A percentile compares a stretch with the other conserved stretches of the same genome.
These are phyloP conservation scores for Claviceps capensis DNA, from an alignment of 2,329 filamentous ascomycete genomes.

Conservation along the genomic window DNA sequence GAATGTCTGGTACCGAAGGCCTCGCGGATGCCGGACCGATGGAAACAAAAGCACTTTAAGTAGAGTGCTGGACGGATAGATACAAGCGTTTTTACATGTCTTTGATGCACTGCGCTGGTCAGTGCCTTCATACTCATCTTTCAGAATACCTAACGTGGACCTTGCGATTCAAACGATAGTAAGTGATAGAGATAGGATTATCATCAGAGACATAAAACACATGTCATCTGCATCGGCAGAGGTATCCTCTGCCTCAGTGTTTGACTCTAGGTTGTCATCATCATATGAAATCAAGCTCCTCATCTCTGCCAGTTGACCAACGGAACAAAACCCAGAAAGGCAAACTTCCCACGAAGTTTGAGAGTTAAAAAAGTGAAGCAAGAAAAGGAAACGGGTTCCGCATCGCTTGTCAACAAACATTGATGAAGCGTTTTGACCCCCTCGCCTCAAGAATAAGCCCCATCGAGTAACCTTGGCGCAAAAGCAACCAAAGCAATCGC, in stretches of 20 bases:
- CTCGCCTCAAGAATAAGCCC: constrained; percentile 99
- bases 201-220: constrained; percentile 18
- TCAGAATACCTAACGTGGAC: no score
- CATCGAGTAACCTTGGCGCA: constrained; percentile 85
- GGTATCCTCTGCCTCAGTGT: constrained; percentile 55
- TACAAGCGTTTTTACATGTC: no score
- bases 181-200: background rate
- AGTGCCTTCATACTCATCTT: no score
- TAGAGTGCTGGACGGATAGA: no score
- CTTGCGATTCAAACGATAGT: background rate
- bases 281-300: constrained; percentile 56
- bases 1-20: no score
- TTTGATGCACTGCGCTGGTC: no score
- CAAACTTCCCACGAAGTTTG: constrained; percentile 29
- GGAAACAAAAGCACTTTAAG: no score
- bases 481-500: constrained; percentile 62
- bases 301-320: constrained; percentile 2
- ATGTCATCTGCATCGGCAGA: constrained; percentile 18
- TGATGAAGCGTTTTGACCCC: constrained; percentile 34
- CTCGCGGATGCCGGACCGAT: no score
- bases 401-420: constrained; percentile 8
- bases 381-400: constrained; percentile 8
- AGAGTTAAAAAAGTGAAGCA: constrained; percentile 17
- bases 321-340: constrained; percentile 13
- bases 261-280: constrained; percentile 92